Conservation (phyloP, 345 rosid species). For the Adansonia digitata region DNA sequence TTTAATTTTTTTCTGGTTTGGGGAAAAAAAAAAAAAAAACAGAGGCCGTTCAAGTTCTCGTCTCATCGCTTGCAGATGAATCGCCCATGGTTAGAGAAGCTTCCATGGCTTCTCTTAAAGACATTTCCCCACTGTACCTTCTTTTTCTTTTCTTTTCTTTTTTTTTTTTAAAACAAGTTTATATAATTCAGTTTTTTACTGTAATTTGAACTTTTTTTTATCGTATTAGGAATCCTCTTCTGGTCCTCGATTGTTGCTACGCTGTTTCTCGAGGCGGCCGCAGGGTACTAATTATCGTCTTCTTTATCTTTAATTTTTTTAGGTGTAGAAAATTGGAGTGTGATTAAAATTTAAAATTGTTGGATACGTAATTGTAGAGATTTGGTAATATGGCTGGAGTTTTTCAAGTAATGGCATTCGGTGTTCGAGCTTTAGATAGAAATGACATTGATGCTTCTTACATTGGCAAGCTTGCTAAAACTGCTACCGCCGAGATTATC, state of each 20-base stretch:
- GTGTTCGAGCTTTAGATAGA: constrained; percentile 56
- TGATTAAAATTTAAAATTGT: neutral
- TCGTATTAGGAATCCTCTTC: constrained; percentile 69
- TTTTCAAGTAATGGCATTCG: constrained; percentile 87
- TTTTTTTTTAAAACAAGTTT: neutral
- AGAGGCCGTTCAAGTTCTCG: constrained; percentile 88
- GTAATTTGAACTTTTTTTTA: neutral
- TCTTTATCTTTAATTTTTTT: neutral
- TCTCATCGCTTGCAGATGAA: constrained; percentile 82
- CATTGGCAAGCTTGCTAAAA: constrained; percentile 85
- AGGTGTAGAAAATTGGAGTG: neutral
- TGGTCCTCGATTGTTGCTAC: constrained; percentile 86
- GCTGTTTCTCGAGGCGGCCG: constrained; percentile 90
- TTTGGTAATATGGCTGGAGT: constrained; percentile 92
- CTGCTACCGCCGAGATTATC: constrained; percentile 85
- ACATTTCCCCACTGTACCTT: constrained; percentile 60
- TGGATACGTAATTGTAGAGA: constrained; percentile 41
- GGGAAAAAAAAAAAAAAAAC: constrained; percentile 16
- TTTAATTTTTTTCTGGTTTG: neutral
- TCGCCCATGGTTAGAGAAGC: constrained; percentile 64
- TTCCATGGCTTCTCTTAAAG: constrained; percentile 84
- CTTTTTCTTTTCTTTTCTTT: neutral
- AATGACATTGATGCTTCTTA: constrained; percentile 65
- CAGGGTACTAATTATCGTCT: constrained; percentile 41
- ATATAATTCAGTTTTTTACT: neutral